Evolutionary conservation across 352 stramenopile species (phyloP).

Genomic region (Phytophthora nicotianae): DNA sequence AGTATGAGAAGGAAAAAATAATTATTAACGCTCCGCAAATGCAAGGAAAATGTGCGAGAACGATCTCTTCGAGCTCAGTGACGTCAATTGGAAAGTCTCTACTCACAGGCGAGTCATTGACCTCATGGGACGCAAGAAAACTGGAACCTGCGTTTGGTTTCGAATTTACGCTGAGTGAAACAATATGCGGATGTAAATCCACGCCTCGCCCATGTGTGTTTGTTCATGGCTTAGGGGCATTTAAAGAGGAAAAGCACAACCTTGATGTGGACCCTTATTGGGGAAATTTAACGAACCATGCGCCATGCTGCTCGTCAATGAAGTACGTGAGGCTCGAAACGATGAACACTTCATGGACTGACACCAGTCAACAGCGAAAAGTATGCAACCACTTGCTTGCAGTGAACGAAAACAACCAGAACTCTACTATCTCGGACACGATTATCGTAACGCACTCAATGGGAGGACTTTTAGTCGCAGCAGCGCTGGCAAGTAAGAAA

Average conservation of each 20-base stretch:
- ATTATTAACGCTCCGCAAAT: constrained; percentile 3
- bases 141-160: constrained; percentile 12
- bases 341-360: constrained; percentile 34
- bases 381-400: constrained; percentile 28
- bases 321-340: constrained; percentile 39
- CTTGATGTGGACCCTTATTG: background rate
- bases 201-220: constrained; percentile 15
- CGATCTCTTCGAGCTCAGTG: constrained; percentile 13
- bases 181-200: constrained; percentile 11
- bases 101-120: constrained; percentile 12
- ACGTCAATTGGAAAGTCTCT: constrained; percentile 10
- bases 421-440: constrained; percentile 28
- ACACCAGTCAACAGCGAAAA: constrained; percentile 31
- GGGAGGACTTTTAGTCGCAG: constrained; percentile 26
- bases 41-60: background rate
- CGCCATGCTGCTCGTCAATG: constrained; percentile 37
- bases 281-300: constrained; percentile 2
- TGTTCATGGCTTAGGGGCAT: constrained; percentile 41
- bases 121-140: background rate
- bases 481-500: constrained; percentile 19
- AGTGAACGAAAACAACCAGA: constrained; percentile 23
- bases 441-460: constrained; percentile 25
- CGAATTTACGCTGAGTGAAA: background rate
- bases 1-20: constrained; percentile 6
- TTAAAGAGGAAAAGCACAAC: constrained; percentile 9